phyloP scores from a whole-genome alignment of 345 rosid genomes.

The Viola odorata region DNA sequence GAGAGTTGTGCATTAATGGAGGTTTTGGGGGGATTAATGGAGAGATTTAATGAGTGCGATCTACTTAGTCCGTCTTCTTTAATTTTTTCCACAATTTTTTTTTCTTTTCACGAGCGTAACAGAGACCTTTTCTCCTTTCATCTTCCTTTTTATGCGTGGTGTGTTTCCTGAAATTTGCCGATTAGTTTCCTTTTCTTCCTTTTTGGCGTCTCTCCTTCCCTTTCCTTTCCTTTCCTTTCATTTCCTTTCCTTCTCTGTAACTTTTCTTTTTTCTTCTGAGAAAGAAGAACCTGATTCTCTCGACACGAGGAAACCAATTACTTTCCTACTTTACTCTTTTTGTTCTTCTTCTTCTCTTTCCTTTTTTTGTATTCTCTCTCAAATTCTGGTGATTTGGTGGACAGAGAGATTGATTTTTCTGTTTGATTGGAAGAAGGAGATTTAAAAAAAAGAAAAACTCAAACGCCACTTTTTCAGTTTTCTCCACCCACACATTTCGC shows the following conservation, averaged over 20 bases:
- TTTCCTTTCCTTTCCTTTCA: conserved; percentile 2
- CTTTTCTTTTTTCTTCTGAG: conserved; percentile 30
- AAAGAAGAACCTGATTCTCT: conserved; percentile 84
- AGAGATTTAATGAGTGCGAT: no score
- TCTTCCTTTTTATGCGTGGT: not conserved
- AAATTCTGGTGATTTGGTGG: not conserved
- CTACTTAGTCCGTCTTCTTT: no score
- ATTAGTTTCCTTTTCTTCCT: conserved; percentile 5
- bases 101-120: conserved; percentile 23
- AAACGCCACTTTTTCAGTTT: conserved; percentile 24
- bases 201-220: not conserved
- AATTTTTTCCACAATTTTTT: not conserved
- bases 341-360: conserved; percentile 1
- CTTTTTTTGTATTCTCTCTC: conserved; percentile 1
- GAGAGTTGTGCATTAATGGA: no score
- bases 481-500: conserved; percentile 5
- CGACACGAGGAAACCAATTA: conserved; percentile 57
- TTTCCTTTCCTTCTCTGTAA: not conserved
- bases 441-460: conserved; percentile 11
- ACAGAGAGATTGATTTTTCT: conserved; percentile 9
- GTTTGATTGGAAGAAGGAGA: conserved; percentile 13
- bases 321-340: conserved; percentile 25
- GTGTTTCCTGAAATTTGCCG: not conserved
- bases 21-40: no score
- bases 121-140: conserved; percentile 6